Evolutionary conservation across 352 stramenopile species (phyloP), one percentile per base, ranked within the genome.

Genomic region (Phytopythium aichiense): DNA sequence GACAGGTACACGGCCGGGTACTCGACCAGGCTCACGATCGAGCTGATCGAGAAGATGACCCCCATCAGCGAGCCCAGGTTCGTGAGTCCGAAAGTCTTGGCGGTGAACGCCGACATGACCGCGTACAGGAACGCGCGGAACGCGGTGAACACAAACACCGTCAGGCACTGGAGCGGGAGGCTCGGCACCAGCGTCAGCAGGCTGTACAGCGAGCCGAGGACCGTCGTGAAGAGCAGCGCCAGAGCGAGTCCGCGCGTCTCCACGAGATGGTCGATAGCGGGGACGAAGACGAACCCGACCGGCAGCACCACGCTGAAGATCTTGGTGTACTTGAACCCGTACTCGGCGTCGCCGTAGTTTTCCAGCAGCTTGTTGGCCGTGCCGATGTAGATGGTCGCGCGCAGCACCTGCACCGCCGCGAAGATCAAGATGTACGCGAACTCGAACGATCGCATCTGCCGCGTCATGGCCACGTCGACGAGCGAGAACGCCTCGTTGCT

Each of bases 71-170:
- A 90, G 37, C 86, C 87, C 53, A 96, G 74, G 66, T 92, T 94
- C 58, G 84, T 86, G 42, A 94, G 77, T 7, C 87, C 87, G 73
- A 94, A 96, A 2, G 80, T 94, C 67, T 94, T 94, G 51, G 85
- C 86, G 0, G 82, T 89, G 68, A 94, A 96, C 2, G 86, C 81
- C 31, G 87, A 94, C 62, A 96, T 90, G 31, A 90, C 85, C 2
- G 87, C 86, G 53, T 96, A 96, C 57, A 96, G 61, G 65, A 94
- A 96, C 18, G 86, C 87, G 16, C 87, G 86, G 64, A 88, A 96
- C 16, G 79, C 83, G 1, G 87, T 91, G 54, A 96, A 96, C 0
- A 93, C 49, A 60, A 91, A 77, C 65, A 93, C 93, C 7, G 85
- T 80, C 16, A 88, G 18, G 42, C 73, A 84, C 55, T 96, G 87